Evolutionary conservation across 2,329 filamentous ascomycete species (phyloP).

Genomic region (Aspergillus flavus): DNA sequence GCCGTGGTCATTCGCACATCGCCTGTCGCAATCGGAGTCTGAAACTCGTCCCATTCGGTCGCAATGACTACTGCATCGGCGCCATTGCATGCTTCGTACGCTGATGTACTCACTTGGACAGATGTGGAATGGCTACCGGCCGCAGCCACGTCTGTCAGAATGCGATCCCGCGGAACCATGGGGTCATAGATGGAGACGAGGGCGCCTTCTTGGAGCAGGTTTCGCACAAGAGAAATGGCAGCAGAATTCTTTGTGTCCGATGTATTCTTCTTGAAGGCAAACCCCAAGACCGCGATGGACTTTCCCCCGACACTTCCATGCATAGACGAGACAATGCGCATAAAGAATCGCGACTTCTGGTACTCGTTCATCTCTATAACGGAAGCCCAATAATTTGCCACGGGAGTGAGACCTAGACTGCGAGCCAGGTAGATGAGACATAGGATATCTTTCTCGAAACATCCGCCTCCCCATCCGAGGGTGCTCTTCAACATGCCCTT

Average conservation of each 20-base stretch:
- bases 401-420: conserved; percentile 67
- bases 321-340: conserved; percentile 65
- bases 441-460: conserved; percentile 79
- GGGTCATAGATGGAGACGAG: conserved; percentile 33
- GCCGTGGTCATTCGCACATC: neutral
- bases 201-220: conserved; percentile 64
- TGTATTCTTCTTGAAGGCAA: conserved; percentile 79
- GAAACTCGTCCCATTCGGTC: conserved; percentile 56
- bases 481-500: conserved; percentile 71
- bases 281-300: conserved; percentile 74
- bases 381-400: conserved; percentile 73
- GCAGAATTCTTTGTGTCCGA: conserved; percentile 66
- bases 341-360: conserved; percentile 69
- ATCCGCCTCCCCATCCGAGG: conserved; percentile 76
- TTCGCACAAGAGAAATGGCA: conserved; percentile 65
- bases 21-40: conserved; percentile 14
- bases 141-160: conserved; percentile 32
- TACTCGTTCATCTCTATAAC: conserved; percentile 78
- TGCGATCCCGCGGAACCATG: conserved; percentile 34
- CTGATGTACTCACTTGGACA: conserved; percentile 12
- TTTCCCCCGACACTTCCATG: conserved; percentile 71
- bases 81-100: conserved; percentile 46
- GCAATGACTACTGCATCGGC: conserved; percentile 52
- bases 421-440: conserved; percentile 74
- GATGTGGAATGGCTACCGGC: neutral